Percentiles rank a stretch among this genome's conserved stretches.
phyloP scores from a whole-genome alignment of 257 asterid species.

The Lycium ferocissimum region DNA sequence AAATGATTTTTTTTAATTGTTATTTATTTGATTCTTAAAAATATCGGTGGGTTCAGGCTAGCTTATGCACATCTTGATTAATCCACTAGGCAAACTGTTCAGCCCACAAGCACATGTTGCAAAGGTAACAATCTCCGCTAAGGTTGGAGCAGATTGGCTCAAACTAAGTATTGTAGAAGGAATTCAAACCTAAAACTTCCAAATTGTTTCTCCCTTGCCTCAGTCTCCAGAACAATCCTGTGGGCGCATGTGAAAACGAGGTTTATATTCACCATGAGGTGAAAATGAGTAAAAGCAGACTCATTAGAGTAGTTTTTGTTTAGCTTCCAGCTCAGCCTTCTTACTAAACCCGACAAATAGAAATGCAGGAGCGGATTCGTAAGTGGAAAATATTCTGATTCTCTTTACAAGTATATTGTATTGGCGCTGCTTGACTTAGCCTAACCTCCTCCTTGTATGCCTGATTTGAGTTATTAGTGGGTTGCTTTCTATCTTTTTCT shows the following conservation, averaged over 20 bases:
- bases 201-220: not conserved
- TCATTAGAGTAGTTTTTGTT: not conserved
- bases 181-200: not conserved
- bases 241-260: conserved; percentile 1
- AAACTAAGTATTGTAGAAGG: not conserved
- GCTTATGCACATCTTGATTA: not conserved
- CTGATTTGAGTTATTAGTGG: conserved; percentile 2
- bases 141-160: conserved; percentile 6
- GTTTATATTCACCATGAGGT: not conserved
- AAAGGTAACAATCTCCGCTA: not conserved
- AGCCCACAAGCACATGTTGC: not conserved
- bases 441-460: not conserved
- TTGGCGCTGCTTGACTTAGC: not conserved
- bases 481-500: not conserved
- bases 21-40: not conserved
- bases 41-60: not conserved
- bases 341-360: not conserved
- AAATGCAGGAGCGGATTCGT: not conserved
- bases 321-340: not conserved
- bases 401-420: not conserved
- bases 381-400: not conserved
- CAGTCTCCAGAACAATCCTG: not conserved
- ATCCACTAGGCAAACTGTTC: not conserved
- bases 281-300: not conserved
- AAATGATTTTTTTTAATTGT: not conserved